phyloP scores from a whole-genome alignment of 2,329 filamentous ascomycete genomes.

The Cladorrhinum sp. region DNA sequence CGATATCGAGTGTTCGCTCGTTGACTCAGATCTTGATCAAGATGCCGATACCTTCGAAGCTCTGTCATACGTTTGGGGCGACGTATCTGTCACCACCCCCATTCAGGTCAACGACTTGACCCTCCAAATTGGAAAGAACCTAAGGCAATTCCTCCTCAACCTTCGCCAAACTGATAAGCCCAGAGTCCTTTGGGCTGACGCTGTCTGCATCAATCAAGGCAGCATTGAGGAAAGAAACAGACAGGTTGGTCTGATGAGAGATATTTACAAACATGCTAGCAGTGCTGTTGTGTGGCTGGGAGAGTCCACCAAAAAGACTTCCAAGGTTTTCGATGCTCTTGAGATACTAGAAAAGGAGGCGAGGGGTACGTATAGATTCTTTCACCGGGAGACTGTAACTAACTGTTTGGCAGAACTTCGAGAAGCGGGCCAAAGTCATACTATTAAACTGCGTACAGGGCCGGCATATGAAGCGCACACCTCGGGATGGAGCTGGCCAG shows the following conservation, averaged over 20 bases:
- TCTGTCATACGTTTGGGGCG: slow-evolving; percentile 14
- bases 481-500: background rate
- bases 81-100: background rate
- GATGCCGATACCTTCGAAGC: slow-evolving; percentile 4
- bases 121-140: slow-evolving; percentile 2
- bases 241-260: slow-evolving; percentile 13
- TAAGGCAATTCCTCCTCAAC: slow-evolving; percentile 4
- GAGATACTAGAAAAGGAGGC: slow-evolving; percentile 9
- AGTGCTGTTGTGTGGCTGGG: slow-evolving; percentile 14
- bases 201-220: slow-evolving; percentile 9
- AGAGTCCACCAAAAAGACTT: background rate
- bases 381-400: too few relatives aligned
- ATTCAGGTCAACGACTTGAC: slow-evolving; percentile 5
- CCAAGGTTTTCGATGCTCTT: background rate
- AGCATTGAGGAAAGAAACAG: slow-evolving; percentile 3
- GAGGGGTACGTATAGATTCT: background rate
- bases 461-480: background rate
- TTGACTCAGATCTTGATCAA: background rate
- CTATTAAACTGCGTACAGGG: background rate
- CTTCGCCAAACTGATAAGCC: background rate
- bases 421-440: background rate
- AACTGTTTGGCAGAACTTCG: background rate
- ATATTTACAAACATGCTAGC: slow-evolving; percentile 8
- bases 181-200: slow-evolving; percentile 9
- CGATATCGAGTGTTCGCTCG: slow-evolving; percentile 5